Base-by-base conservation (phyloP, 2,329 filamentous ascomycete genomes). In the Trichoderma koningiopsis region DNA sequence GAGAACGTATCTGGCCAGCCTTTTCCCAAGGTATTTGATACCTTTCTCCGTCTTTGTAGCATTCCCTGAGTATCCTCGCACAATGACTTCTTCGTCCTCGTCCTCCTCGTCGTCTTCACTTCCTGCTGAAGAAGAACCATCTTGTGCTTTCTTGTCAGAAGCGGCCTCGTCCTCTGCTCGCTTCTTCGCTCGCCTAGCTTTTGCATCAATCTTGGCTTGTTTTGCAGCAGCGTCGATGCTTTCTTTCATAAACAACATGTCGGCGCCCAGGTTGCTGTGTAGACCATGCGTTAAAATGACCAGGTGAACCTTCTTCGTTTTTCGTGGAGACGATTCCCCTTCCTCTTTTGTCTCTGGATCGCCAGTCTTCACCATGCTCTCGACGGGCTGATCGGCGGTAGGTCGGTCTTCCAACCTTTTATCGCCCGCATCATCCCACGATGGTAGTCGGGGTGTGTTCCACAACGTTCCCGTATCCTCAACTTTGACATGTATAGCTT, bases 221-320 rank as follows among this genome's bases (percentile, higher is more conserved):
- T 84, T 90, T 4, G 91, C 91, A 3, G 92, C 90, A 33, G 89
- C 89, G 81, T 99, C 96, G 71, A 99, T 98, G 79, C 93, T 97
- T 80, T 99, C 96, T 77, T 99, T 99, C 78, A 99, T 82, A 77
- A 92, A 99, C 24, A 99, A 84, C 96, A 99, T 97, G 78, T 99
- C 96, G 27, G 94, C 92, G 5, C 96, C 93, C 14, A 97, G 85
- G 78, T 99, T 99, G 80, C 95, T 97, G 79, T 99, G 96, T 72
- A 99, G 80, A 0, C 96, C 96, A 81, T 99, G 96, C 0, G 96
- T 98, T 61, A 99, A 81, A 40, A 99, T 85, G 29, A 99, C 96
- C 53, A 99, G 83, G 77, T 99, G 96, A 2, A 99, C 85, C 72
- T 91, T 95, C 80, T 93, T 93, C 73, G 86, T 86, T 77, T 89